phyloP scores from a whole-genome alignment of 495 filamentous ascomycete species.

The Mycothermus thermophilus region DNA sequence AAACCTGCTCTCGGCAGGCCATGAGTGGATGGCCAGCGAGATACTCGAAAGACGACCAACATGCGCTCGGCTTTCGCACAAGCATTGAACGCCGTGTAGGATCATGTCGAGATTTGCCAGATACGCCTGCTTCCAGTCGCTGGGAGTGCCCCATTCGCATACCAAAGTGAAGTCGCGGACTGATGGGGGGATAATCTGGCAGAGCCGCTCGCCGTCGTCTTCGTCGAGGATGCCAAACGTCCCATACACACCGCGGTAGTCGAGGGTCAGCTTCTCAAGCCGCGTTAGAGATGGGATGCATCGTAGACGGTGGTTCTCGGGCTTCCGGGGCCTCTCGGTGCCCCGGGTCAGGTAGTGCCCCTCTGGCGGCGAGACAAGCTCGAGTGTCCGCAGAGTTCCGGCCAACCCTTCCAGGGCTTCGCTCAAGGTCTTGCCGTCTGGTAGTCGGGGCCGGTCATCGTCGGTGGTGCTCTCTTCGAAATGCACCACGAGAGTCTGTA shows the following conservation, averaged over 20 bases:
- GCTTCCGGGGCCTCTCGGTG: constrained; percentile 19
- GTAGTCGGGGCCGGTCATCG: constrained; percentile 17
- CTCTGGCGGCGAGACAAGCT: constrained; percentile 17
- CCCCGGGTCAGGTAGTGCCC: constrained; percentile 23
- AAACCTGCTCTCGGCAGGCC: constrained; percentile 21
- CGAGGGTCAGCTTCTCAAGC: constrained; percentile 17
- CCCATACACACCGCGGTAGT: constrained; percentile 22
- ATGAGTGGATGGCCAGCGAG: constrained; percentile 22
- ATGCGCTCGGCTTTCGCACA: constrained; percentile 12
- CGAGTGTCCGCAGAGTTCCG: constrained; percentile 12
- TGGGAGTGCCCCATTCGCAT: constrained; percentile 21
- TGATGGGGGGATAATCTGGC: constrained; percentile 15
- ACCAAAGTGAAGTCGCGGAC: constrained; percentile 20
- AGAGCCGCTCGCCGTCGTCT: constrained; percentile 22
- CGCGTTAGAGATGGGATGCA: constrained; percentile 17
- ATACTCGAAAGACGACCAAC: constrained; percentile 14
- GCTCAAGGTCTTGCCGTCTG: constrained; percentile 18
- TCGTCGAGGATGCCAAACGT: constrained; percentile 21
- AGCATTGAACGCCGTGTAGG: constrained; percentile 17
- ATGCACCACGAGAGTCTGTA: constrained; percentile 19
- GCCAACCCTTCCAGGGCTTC: constrained; percentile 15
- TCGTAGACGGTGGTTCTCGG: constrained; percentile 21
- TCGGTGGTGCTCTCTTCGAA: constrained; percentile 18
- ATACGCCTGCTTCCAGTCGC: constrained; percentile 23
- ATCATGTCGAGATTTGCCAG: constrained; percentile 21